Evolutionary conservation across 1,284 basidiomycete species (phyloP), one percentile per base, ranked within the genome.

Genomic region (Xerocomus tenax): DNA sequence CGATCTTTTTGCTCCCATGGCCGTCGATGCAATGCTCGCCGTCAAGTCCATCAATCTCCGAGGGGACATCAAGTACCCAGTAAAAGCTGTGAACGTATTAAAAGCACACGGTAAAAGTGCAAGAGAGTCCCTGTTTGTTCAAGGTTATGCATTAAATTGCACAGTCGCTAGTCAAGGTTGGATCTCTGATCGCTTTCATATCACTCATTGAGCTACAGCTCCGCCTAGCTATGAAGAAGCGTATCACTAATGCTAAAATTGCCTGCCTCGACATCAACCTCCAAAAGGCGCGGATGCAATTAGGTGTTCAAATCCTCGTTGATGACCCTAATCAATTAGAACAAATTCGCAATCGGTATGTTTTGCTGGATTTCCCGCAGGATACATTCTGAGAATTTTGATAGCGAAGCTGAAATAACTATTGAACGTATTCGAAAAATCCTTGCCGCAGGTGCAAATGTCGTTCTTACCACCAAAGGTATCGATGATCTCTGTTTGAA

Each of bases 1-100:
- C 65, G 95, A 98, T 68, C 78, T 98, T 54, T 99, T 98, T 69
- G 93, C 95, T 12, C 92, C 95, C 44, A 89, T 99, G 81, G 94
- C 95, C 46, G 96, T 99, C 15, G 94, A 98, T 61, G 96, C 96
- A 29, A 98, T 99, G 93, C 79, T 95, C 36, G 88, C 96, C 3
- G 96, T 99, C 56, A 94, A 88, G 74, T 95, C 93, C 5, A 82
- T 92, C 58, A 98, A 98, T 71, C 74, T 84, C 55, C 84, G 93
- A 52, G 96, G 96, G 32, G 96, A 99, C 70, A 87, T 89, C 66
- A 98, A 97, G 72, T 99, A 98, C 72, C 96, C 96, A 8, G 96
- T 98, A 61, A 98, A 99, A 74, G 96, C 96, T 1, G 96, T 99
- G 57, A 99, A 99, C 65, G 83, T 98, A n/a, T 78, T 99, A 61